These are phyloP conservation scores for Epichloe hybrida DNA, from an alignment of 2,329 filamentous ascomycete genomes.

Conservation along the genomic window DNA sequence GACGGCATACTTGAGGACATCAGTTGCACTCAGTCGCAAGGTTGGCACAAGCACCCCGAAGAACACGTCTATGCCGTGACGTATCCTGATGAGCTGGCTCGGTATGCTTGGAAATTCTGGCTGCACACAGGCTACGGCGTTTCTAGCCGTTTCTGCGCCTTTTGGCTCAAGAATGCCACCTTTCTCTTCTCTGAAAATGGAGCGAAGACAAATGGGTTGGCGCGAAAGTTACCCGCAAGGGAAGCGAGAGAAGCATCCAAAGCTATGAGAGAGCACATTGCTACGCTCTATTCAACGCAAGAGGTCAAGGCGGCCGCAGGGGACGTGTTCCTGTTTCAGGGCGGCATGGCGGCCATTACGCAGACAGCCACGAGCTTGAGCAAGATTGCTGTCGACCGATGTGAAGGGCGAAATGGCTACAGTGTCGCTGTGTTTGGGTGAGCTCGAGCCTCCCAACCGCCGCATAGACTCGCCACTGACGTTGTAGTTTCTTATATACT, in stretches of 20 bases:
- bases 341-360: background rate
- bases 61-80: background rate
- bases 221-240: background rate
- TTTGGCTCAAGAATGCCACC: background rate
- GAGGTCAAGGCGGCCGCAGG: background rate
- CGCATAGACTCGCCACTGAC: background rate
- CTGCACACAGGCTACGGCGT: background rate
- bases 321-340: background rate
- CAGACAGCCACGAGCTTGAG: background rate
- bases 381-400: background rate
- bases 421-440: background rate
- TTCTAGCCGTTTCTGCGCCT: background rate
- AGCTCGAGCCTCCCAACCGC: background rate
- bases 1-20: background rate
- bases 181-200: background rate
- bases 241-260: background rate
- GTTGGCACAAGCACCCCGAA: background rate
- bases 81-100: background rate
- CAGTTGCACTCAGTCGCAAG: background rate
- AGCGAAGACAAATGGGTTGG: background rate
- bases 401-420: background rate
- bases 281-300: background rate
- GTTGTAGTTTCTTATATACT: background rate
- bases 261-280: background rate
- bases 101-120: background rate